Evolutionary conservation across 1,139 yeast species (phyloP).

Genomic region (Geotrichum klebahnii): DNA sequence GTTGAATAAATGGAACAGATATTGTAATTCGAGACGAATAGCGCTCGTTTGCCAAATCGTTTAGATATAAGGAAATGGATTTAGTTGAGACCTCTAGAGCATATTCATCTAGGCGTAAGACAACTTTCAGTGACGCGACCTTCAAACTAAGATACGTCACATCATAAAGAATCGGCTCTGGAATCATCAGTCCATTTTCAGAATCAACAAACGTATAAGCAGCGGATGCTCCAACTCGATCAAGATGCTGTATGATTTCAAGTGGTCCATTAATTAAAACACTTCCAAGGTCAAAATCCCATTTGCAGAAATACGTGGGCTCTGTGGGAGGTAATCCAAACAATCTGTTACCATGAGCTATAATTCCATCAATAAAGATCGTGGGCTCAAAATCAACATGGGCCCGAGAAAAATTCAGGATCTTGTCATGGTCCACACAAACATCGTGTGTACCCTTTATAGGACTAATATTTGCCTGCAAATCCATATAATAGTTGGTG

Average conservation of each 20-base stretch:
- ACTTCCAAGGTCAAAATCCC: slow-evolving; percentile 74
- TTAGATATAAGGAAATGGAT: slow-evolving; percentile 47
- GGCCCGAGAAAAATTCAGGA: slow-evolving; percentile 30
- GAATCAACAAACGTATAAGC: slow-evolving; percentile 63
- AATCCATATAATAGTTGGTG: slow-evolving; percentile 86
- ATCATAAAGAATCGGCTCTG: slow-evolving; percentile 59
- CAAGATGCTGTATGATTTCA: slow-evolving; percentile 47
- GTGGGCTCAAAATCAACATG: slow-evolving; percentile 38
- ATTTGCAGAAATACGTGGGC: slow-evolving; percentile 81
- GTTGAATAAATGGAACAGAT: slow-evolving; percentile 47
- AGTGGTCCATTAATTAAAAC: slow-evolving; percentile 54
- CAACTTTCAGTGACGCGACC: slow-evolving; percentile 30
- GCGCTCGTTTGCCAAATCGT: slow-evolving; percentile 66
- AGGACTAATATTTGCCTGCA: slow-evolving; percentile 42
- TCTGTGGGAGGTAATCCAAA: slow-evolving; percentile 88
- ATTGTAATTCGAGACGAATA: slow-evolving; percentile 57
- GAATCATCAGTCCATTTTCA: slow-evolving; percentile 66
- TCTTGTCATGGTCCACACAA: slow-evolving; percentile 25
- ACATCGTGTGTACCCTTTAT: slow-evolving; percentile 33
- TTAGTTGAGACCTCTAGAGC: slow-evolving; percentile 34
- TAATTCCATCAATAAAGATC: slow-evolving; percentile 57
- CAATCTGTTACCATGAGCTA: slow-evolving; percentile 81
- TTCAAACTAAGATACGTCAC: slow-evolving; percentile 52
- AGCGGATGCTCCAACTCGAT: slow-evolving; percentile 47
- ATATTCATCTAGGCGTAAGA: slow-evolving; percentile 36